Evolutionary conservation across 768 basidiomycete genomes (phyloP).

Genomic region (Lentinus brumalis): DNA sequence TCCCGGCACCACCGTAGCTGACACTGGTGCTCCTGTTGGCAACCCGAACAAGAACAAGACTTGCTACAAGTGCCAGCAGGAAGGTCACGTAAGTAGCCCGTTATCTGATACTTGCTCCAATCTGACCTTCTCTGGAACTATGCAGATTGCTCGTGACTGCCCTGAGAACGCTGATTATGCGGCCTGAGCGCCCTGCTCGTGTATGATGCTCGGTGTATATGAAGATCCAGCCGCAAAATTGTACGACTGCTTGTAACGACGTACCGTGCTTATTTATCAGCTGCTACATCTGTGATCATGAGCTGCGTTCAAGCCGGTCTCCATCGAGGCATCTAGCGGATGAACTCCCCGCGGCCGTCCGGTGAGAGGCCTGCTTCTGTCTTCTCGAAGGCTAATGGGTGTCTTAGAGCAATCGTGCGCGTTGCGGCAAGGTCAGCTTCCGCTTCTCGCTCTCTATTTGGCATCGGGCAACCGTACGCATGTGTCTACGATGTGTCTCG

Average conservation of each 20-base stretch:
- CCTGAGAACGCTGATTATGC: conserved; percentile 34
- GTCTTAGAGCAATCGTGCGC: no score
- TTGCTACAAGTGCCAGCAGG: conserved; percentile 87
- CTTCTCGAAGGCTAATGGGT: neutral
- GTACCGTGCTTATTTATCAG: conserved; percentile 21
- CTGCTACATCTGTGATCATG: conserved; percentile 6
- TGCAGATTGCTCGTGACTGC: conserved; percentile 38
- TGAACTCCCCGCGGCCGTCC: neutral
- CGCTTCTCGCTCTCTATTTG: no score
- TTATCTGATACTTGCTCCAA: neutral
- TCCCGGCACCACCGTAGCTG: conserved; percentile 53
- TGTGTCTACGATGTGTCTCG: no score
- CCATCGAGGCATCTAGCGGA: neutral
- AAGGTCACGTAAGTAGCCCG: conserved; percentile 71
- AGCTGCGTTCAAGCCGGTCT: neutral
- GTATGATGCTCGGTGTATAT: conserved; percentile 18
- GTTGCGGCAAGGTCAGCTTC: no score
- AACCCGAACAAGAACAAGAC: conserved; percentile 68
- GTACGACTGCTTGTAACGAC: conserved; percentile 16
- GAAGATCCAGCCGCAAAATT: conserved; percentile 15
- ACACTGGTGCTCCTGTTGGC: conserved; percentile 48
- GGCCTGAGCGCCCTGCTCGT: conserved; percentile 15
- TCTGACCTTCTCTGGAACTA: neutral
- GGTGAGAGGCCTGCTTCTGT: neutral
- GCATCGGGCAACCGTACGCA: no score